Evolutionary conservation across 1,284 basidiomycete genomes (phyloP), one percentile per base, ranked within the genome.

Genomic region (Cryptococcus sp.): DNA sequence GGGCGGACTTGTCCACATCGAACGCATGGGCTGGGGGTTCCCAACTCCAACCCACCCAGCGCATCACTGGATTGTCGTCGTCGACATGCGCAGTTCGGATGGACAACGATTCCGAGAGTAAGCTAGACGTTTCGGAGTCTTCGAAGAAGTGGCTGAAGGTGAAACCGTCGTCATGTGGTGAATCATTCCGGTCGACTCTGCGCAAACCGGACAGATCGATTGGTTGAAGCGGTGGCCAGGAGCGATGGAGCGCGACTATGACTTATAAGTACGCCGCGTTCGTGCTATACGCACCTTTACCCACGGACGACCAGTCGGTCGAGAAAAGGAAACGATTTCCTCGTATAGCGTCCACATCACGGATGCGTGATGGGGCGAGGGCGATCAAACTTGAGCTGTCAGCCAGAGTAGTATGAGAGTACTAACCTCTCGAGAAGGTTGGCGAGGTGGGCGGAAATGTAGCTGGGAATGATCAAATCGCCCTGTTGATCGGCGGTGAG

Each of bases 21-120:
- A 57, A 50, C 8, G 42, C 20, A n/a, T 19, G 11, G 13, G 54
- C 44, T 19, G 40, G 46, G 10, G 55, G 55, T 17, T 56, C 41
- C 53, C 53, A 62, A 19, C 57, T 57, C 61, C 61, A 62, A 8
- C 61, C 61, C 25, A 59, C 20, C 61, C 61, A 62, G 23, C 48
- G 49, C 13, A 39, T n/a, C 8, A 48, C 25, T 15, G 35, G n/a
- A 11, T 20, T 48, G 13, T 31, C 17, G 3, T 20, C 47, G 19
- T 27, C 20, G 10, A n/a, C 16, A 17, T 19, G 31, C 20, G 15
- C 17, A 27, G 47, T 11, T 16, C 31, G 20, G 2, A 10, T n/a
- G 19, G 25, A 40, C 27, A 17, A 22, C 22, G n/a, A n/a, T 5
- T 39, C 25, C 8, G 50, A 41, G 25, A 35, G 31, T 13, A 31